Conservation (phyloP, 495 filamentous ascomycete genomes). For the Chaetomium tenue region DNA sequence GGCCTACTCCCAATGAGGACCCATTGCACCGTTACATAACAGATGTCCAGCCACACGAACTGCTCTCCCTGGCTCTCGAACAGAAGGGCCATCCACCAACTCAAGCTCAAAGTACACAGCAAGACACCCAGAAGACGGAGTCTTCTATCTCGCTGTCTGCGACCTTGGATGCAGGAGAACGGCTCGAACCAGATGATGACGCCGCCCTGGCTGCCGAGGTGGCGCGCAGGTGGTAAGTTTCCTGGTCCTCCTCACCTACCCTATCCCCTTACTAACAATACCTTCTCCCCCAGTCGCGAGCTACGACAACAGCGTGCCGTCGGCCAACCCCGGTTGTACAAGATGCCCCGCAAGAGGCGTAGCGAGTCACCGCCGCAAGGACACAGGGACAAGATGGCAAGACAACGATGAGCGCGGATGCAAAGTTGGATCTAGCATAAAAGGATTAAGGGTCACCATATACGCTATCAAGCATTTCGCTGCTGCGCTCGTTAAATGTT, state of each 20-base stretch:
- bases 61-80: slow-evolving; percentile 5
- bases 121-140: background rate
- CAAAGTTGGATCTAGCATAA: background rate
- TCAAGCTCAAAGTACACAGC: no score
- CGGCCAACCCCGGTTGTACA: background rate
- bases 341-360: background rate
- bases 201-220: no score
- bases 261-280: background rate
- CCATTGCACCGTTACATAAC: slow-evolving; percentile 7
- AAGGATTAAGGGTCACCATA: no score
- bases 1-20: background rate
- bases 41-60: slow-evolving; percentile 7
- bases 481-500: no score
- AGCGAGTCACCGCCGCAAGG: background rate
- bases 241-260: background rate
- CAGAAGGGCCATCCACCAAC: background rate
- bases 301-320: background rate
- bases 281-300: background rate
- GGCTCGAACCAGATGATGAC: background rate
- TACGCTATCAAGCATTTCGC: no score
- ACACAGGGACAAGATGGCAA: slow-evolving; percentile 6
- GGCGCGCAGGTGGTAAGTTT: background rate
- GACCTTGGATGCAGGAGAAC: background rate
- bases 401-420: background rate
- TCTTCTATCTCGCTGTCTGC: slow-evolving; percentile 6